Evolutionary conservation across 176 grass and related monocot genomes (phyloP).

Genomic region (Zoysia japonica): DNA sequence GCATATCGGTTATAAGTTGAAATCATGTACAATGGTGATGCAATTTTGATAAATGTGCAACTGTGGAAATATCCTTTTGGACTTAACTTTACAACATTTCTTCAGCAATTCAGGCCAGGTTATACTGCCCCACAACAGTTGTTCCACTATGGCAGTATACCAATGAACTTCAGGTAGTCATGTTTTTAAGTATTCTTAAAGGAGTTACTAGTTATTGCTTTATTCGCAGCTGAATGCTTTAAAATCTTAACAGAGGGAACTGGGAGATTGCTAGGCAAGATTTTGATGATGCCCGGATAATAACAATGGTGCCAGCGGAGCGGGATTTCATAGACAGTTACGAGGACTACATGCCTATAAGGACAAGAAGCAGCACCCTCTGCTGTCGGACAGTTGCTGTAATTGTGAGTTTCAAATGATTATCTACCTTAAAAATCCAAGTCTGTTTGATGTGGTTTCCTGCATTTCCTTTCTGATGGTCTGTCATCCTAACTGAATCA

Average conservation of each 20-base stretch:
- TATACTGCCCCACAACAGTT: conserved; percentile 78
- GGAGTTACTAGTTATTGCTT: neutral
- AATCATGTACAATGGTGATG: conserved; percentile 3
- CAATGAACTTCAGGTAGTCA: conserved; percentile 93
- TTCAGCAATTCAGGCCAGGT: conserved; percentile 89
- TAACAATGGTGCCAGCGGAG: conserved; percentile 79
- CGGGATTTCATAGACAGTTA: conserved; percentile 47
- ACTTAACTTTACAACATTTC: conserved; percentile 16
- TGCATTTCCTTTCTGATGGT: conserved; percentile 21
- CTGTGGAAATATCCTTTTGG: conserved; percentile 21
- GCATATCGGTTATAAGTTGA: neutral
- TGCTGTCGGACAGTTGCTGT: conserved; percentile 65
- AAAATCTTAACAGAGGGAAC: conserved; percentile 53
- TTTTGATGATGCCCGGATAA: conserved; percentile 63
- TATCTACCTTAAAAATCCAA: neutral
- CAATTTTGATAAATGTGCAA: neutral
- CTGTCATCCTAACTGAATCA: neutral
- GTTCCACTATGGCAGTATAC: conserved; percentile 85
- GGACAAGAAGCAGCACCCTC: conserved; percentile 51
- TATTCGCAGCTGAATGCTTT: conserved; percentile 22
- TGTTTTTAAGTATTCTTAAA: neutral
- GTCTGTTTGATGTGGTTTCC: neutral
- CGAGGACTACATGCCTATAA: conserved; percentile 56
- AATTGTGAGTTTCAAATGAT: conserved; percentile 52
- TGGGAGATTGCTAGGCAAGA: conserved; percentile 76